Conservation (phyloP, 768 basidiomycete genomes). For the Boletus tomentosulus region DNA sequence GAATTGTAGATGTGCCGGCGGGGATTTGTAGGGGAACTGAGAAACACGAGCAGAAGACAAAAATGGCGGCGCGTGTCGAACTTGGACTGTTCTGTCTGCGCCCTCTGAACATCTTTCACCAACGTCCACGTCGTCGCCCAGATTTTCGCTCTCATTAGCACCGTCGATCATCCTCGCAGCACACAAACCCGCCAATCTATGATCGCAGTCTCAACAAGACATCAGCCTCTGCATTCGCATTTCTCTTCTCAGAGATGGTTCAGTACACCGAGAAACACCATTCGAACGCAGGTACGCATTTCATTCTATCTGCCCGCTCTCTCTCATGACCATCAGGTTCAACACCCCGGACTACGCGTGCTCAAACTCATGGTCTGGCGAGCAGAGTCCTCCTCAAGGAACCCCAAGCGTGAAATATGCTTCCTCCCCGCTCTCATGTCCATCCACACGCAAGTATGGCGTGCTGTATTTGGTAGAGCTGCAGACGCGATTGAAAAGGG, state of each 20-base stretch:
- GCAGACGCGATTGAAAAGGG: slow-evolving; percentile 96
- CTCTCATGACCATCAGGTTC: too few species aligned
- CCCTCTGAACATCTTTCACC: slow-evolving; percentile 50
- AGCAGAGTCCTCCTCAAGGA: slow-evolving; percentile 70
- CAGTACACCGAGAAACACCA: too few species aligned
- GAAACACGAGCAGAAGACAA: slow-evolving; percentile 23
- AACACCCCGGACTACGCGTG: too few species aligned
- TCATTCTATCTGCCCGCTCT: too few species aligned
- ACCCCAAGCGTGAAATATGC: slow-evolving; percentile 90
- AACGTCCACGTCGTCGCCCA: too few species aligned
- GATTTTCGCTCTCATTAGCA: too few species aligned
- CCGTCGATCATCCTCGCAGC: too few species aligned
- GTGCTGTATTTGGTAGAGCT: slow-evolving; percentile 86
- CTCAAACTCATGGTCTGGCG: too few species aligned
- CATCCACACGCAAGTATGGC: slow-evolving; percentile 94
- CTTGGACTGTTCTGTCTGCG: slow-evolving; percentile 49
- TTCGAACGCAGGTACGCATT: too few species aligned
- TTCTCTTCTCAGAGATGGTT: slow-evolving; percentile 87
- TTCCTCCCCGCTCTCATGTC: slow-evolving; percentile 90
- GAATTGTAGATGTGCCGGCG: slow-evolving; percentile 75
- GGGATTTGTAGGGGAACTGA: slow-evolving; percentile 52
- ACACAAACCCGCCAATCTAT: too few species aligned
- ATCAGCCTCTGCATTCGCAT: too few species aligned
- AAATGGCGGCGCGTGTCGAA: background rate
- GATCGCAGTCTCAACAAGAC: too few species aligned